phyloP scores from a whole-genome alignment of 768 basidiomycete species.

The Sporobolomyces phaffii region DNA sequence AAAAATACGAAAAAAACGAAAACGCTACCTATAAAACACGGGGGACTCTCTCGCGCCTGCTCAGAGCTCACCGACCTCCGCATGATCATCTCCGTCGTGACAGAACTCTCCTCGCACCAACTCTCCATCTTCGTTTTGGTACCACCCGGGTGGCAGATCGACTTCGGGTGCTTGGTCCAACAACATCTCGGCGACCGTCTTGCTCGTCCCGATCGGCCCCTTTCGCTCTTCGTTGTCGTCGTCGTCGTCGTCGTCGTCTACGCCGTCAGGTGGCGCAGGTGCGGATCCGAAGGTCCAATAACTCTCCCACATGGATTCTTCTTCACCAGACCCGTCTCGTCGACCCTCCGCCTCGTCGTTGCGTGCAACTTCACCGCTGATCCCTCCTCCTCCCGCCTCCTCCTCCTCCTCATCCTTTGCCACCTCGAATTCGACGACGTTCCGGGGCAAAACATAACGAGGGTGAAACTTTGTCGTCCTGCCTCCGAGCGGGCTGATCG shows the following conservation, averaged over 20 bases:
- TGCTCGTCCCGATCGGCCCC: background rate
- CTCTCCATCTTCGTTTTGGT: background rate
- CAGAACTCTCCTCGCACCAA: too few relatives aligned
- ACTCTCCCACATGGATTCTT: slow-evolving; percentile 6
- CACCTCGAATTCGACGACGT: background rate
- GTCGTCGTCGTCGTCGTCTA: background rate
- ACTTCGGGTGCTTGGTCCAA: background rate
- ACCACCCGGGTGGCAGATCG: background rate
- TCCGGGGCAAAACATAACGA: slow-evolving; percentile 15
- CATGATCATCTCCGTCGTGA: too few relatives aligned
- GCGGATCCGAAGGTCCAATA: slow-evolving; percentile 2
- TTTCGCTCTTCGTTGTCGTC: background rate
- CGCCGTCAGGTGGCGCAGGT: background rate
- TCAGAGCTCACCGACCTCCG: too few relatives aligned
- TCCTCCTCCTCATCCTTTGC: background rate
- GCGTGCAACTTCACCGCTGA: too few relatives aligned
- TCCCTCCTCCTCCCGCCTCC: too few relatives aligned
- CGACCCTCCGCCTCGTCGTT: background rate
- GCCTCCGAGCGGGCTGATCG: background rate
- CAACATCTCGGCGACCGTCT: slow-evolving; percentile 1
- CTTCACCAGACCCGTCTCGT: background rate
- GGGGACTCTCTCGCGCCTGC: too few relatives aligned
- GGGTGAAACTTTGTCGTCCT: background rate
- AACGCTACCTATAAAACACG: background rate
- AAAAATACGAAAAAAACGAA: background rate